Percentiles rank a stretch among this genome's conserved stretches.
phyloP scores from a whole-genome alignment of 352 stramenopile species.

The Aphanomyces euteiches region DNA sequence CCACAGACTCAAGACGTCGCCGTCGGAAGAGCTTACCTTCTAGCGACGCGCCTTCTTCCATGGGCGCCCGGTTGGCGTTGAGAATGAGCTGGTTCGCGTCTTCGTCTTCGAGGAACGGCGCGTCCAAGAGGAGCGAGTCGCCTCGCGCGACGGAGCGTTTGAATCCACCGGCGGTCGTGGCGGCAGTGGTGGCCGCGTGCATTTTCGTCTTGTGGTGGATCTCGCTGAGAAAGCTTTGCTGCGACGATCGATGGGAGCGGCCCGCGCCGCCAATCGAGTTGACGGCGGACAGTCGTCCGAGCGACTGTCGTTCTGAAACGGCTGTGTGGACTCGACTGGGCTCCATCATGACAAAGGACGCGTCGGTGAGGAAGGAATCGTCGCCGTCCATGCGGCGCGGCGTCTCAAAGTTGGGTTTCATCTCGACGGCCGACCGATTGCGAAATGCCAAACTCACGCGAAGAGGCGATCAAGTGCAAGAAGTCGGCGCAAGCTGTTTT shows the following conservation, averaged over 20 bases:
- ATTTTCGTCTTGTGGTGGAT: background rate
- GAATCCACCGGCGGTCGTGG: background rate
- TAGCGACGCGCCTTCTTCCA: conserved; percentile 54
- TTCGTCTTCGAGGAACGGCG: conserved; percentile 16
- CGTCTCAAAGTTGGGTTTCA: background rate
- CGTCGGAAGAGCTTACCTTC: conserved; percentile 40
- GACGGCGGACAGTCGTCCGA: background rate
- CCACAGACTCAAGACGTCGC: too few relatives aligned
- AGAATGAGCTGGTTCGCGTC: conserved; percentile 73
- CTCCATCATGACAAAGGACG: conserved; percentile 20
- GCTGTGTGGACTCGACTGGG: background rate
- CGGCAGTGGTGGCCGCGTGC: background rate
- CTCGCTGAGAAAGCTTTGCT: background rate
- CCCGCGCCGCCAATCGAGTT: background rate
- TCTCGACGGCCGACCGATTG: too few relatives aligned
- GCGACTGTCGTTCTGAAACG: background rate
- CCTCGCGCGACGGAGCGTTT: conserved; percentile 15
- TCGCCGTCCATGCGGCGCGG: background rate
- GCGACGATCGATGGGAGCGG: background rate
- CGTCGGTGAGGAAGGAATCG: background rate
- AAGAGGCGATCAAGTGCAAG: too few relatives aligned
- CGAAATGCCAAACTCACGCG: too few relatives aligned
- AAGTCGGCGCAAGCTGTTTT: too few relatives aligned
- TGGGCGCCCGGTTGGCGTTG: conserved; percentile 55
- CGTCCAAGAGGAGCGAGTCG: conserved; percentile 19